Base-by-base conservation (phyloP, 371 early-diverging fungal genomes). In the Syncephalis plumigaleata region DNA sequence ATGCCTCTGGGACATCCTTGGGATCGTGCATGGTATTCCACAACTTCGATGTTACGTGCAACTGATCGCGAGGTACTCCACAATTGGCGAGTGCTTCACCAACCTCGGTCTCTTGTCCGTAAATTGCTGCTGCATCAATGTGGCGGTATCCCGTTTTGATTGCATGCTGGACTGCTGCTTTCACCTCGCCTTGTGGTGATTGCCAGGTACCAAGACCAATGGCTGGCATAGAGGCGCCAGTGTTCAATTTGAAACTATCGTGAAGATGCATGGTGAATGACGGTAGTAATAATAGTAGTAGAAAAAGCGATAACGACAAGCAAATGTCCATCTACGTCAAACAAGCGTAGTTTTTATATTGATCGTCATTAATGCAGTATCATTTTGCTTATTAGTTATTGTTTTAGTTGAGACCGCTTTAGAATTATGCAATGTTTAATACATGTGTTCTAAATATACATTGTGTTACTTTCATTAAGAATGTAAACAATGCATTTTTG, bases 31-130 rank as follows among this genome's bases (percentile, higher is more conserved):
- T 64, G 44, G 78, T 83, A 64, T 83, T 84, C 92, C 91, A 91
- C 20, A 96, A 68, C 71, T 96, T 93, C 55, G 81, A 77, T 16
- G 91, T 91, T 51, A 91, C 63, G 55, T 90, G 92, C 24, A 93
- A 53, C 25, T 85, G 67, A 25, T 76, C 62, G 47, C 91, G 73
- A 39, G 69, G 67, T 3, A 83, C 58, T 37, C 58, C 58, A 11
- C 70, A 63, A 27, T 72, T 63, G 8, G 55, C 55, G 42, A 89
- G 68, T 20, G 70, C 84, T 52, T 73, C 68, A 24, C 93, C 93
- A 38, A 91, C 77, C 44, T 86, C 80, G 27, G 69, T 63, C 65
- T 94, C 91, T 64, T 93, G 94, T 49, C 70, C 65, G 57, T 92
- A 56, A 17, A 66, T 52, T 13, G 55, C 55, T 1, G 84, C 84